Base-by-base conservation (phyloP, 768 basidiomycete species). In the Mycena capillaripes region DNA sequence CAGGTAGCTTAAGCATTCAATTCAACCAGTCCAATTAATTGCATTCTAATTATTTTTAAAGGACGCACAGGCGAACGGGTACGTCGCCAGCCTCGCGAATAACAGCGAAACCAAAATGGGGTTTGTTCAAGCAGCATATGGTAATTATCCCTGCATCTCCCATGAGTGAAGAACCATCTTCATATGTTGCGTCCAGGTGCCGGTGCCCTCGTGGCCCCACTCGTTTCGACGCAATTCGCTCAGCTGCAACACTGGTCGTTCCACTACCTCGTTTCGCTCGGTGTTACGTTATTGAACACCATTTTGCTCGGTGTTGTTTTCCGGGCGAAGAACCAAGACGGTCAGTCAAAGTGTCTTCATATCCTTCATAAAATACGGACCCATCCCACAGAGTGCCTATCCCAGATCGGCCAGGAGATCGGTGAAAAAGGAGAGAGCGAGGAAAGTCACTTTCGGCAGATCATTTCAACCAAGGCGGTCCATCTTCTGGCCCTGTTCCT, bases 151-250 rank as follows among this genome's bases (percentile, higher is more conserved):
- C 10, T 40, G 6, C 10, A 14, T 10, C 40, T 4, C 12, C 17
- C 19, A 10, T n/a, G 19, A 30, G 2, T 55, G 19, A 55, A 55
- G 25, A 19, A n/a, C 25, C 4, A n/a, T 38, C 8, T 25, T 56
- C 17, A 32, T 12, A n/a, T 11, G 10, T 56, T 8, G 29, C 21
- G 10, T 19, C 29, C 36, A 88, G 87, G 88, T 19, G 79, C 80
- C 2, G 88, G 88, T 0, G 88, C 88, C 12, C 73, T 89, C 17
- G 77, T 79, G 27, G 80, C 90, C 1, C 92, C 92, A 0, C 82
- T 93, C 14, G 84, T 88, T 0, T 84, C 92, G 0, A 93, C 92
- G 0, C 88, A 91, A 68, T 92, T 93, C 69, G 80, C 88, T 2
- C 82, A 84, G 38, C 66, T 84, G 46, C 69, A 71, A 0, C 82